Evolutionary conservation across 2,329 filamentous ascomycete genomes (phyloP).

Genomic region (Talaromyces marneffei): DNA sequence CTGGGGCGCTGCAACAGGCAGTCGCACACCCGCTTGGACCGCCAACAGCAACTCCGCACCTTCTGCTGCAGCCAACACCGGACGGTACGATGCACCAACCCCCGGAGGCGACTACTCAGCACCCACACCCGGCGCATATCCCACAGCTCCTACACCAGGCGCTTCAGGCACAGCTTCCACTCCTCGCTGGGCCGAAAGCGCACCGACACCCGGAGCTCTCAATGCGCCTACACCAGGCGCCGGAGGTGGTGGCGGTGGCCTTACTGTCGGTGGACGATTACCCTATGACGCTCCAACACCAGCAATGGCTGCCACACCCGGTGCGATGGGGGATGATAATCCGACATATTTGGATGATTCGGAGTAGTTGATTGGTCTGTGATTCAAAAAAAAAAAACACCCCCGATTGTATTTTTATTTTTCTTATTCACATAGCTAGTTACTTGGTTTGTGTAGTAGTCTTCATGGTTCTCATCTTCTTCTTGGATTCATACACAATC

Average conservation of each 20-base stretch:
- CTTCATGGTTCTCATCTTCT: too few species aligned
- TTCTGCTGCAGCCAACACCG: slow-evolving; percentile 28
- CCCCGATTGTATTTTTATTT: neutral
- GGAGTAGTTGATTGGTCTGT: neutral
- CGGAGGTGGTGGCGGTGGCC: slow-evolving; percentile 21
- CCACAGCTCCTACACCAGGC: slow-evolving; percentile 61
- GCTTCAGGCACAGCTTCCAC: slow-evolving; percentile 58
- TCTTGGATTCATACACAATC: neutral
- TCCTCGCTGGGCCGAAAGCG: slow-evolving; percentile 41
- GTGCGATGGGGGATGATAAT: slow-evolving; percentile 13
- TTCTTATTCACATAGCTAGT: neutral
- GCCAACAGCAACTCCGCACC: slow-evolving; percentile 27
- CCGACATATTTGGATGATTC: slow-evolving; percentile 15
- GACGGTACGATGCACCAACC: slow-evolving; percentile 66
- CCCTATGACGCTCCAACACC: slow-evolving; percentile 44
- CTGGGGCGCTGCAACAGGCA: slow-evolving; percentile 52
- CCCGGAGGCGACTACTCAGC: slow-evolving; percentile 62
- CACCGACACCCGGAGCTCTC: slow-evolving; percentile 43
- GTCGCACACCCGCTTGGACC: slow-evolving; percentile 43
- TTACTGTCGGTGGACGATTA: neutral
- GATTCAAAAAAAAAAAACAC: neutral
- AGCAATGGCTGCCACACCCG: slow-evolving; percentile 22
- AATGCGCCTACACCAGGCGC: slow-evolving; percentile 40
- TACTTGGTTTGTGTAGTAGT: neutral
- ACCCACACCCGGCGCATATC: slow-evolving; percentile 57